Conservation (phyloP, 202 grass and related monocot genomes). For the Dendrocalamus latiflorus region DNA sequence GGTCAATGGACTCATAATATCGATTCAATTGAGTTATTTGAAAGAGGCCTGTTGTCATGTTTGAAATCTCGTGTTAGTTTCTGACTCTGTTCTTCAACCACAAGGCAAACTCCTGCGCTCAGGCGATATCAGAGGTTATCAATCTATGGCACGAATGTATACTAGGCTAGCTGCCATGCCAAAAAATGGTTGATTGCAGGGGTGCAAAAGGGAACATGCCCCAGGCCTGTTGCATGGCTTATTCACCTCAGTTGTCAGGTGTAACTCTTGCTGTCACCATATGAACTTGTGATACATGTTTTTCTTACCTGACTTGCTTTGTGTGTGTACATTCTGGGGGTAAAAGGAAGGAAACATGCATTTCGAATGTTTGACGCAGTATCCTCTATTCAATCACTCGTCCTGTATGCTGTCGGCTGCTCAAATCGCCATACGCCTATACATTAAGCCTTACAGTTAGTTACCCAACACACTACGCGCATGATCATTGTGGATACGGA, state of each 20-base stretch:
- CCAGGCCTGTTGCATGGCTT: neutral
- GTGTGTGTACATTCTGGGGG: neutral
- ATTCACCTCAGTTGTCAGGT: neutral
- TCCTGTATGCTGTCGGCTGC: neutral
- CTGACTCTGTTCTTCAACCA: neutral
- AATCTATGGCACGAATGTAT: too few species aligned
- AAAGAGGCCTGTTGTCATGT: neutral
- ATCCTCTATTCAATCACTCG: neutral
- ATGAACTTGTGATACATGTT: neutral
- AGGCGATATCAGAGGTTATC: slow-evolving; percentile 61
- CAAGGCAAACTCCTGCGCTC: slow-evolving; percentile 74
- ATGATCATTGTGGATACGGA: neutral
- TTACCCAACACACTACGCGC: neutral
- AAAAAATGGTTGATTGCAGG: slow-evolving; percentile 46
- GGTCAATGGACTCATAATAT: neutral
- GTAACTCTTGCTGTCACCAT: neutral
- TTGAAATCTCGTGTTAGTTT: neutral
- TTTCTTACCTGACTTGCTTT: neutral
- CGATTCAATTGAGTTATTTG: too few species aligned
- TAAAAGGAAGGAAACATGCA: neutral
- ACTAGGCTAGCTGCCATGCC: slow-evolving; percentile 59
- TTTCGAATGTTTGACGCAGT: neutral
- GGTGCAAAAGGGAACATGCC: slow-evolving; percentile 14
- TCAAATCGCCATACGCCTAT: neutral
- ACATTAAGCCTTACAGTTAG: neutral